Evolutionary conservation across 23 red algal genomes (phyloP).

Genomic region (Gracilaria gracilis): DNA sequence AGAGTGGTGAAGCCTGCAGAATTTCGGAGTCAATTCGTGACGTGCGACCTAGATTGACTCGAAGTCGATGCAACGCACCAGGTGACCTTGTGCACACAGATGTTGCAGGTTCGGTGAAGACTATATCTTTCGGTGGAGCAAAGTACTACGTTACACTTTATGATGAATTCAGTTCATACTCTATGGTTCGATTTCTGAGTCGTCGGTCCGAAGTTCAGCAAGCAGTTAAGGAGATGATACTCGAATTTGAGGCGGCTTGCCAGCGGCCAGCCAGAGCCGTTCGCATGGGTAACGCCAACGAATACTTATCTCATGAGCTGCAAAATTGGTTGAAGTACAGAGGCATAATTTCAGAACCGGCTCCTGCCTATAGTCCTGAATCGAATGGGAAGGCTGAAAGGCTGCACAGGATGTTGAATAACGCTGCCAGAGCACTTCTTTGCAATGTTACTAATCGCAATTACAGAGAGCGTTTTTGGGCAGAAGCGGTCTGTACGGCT

Average conservation of each 20-base stretch:
- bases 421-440: neutral
- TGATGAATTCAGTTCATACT: conserved; percentile 27
- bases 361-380: conserved; percentile 24
- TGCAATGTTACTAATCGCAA: neutral
- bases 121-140: neutral
- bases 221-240: too few relatives aligned
- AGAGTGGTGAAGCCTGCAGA: too few relatives aligned
- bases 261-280: neutral
- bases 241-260: neutral
- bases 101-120: neutral
- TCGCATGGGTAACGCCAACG: conserved; percentile 25
- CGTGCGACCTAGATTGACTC: too few relatives aligned
- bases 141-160: conserved; percentile 36
- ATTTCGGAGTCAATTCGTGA: neutral
- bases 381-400: conserved; percentile 30
- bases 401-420: conserved; percentile 21
- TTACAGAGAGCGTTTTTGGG: neutral
- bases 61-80: neutral
- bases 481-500: conserved; percentile 13
- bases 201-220: conserved; percentile 12
- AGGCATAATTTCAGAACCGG: neutral
- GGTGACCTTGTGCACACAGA: conserved; percentile 15
- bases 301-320: conserved; percentile 3
- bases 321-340: conserved; percentile 34
- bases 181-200: conserved; percentile 10